Percentiles rank a stretch among this genome's conserved stretches.
phyloP scores from a whole-genome alignment of 371 early-diverging fungal genomes.

The Mucor saturninus region DNA sequence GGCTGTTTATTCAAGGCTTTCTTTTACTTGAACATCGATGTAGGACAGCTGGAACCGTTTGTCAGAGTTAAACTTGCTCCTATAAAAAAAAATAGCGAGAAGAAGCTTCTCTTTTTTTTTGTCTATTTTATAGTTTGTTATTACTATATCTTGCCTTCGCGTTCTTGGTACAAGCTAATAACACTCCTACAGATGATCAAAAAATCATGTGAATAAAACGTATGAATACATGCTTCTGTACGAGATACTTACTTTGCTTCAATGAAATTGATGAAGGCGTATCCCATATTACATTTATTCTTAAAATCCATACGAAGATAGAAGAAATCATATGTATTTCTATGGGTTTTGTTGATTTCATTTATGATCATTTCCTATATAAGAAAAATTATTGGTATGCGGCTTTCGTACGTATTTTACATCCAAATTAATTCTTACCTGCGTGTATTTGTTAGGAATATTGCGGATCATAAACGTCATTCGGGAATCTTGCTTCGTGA shows the following conservation, averaged over 20 bases:
- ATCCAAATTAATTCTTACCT: conserved; percentile 12
- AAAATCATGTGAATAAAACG: not conserved
- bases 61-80: conserved; percentile 40
- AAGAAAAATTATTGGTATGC: conserved; percentile 53
- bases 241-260: conserved; percentile 47
- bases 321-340: conserved; percentile 79
- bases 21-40: conserved; percentile 88
- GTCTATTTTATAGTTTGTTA: conserved; percentile 6
- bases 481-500: conserved; percentile 10
- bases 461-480: conserved; percentile 33
- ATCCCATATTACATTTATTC: conserved; percentile 87
- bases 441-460: conserved; percentile 36
- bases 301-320: conserved; percentile 93
- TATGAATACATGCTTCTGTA: conserved; percentile 26
- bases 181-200: conserved; percentile 47
- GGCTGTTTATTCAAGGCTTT: conserved; percentile 83
- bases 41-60: conserved; percentile 80
- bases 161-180: conserved; percentile 71
- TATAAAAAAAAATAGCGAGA: too few relatives aligned
- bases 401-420: conserved; percentile 52
- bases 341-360: too few relatives aligned
- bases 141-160: conserved; percentile 66
- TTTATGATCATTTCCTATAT: too few relatives aligned
- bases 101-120: too few relatives aligned
- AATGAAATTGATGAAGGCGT: conserved; percentile 92